Conservation (phyloP, 176 grass and related monocot genomes). For the Rhynchospora pubera region DNA sequence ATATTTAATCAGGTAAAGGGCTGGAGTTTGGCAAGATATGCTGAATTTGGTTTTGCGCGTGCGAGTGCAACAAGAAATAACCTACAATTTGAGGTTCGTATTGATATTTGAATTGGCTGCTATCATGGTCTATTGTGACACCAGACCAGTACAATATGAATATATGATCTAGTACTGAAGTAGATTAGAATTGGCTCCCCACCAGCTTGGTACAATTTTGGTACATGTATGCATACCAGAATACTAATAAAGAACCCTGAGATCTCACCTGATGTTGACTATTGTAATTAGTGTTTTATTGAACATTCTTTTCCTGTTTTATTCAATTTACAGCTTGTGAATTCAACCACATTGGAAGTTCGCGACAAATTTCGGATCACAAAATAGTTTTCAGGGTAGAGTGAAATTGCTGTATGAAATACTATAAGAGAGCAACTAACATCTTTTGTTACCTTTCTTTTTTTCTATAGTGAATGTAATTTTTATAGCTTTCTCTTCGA, state of each 20-base stretch:
- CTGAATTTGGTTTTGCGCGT: constrained; percentile 64
- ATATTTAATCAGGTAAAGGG: constrained; percentile 21
- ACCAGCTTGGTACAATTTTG: neutral
- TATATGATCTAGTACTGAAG: neutral
- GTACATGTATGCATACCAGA: neutral
- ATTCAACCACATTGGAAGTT: constrained; percentile 39
- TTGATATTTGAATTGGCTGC: neutral
- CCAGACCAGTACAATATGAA: neutral
- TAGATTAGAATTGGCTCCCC: neutral
- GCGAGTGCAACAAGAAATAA: constrained; percentile 41
- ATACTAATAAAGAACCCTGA: neutral
- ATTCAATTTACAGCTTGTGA: constrained; percentile 57
- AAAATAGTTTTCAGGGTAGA: constrained; percentile 23
- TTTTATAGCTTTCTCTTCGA: neutral
- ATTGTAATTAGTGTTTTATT: neutral
- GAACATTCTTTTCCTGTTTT: neutral
- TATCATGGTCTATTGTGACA: neutral
- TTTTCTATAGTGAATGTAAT: neutral
- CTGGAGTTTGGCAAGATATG: constrained; percentile 62
- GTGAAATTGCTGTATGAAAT: neutral
- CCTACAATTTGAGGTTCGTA: constrained; percentile 47
- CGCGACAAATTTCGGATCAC: constrained; percentile 58
- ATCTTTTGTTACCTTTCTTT: neutral
- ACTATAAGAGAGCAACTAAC: neutral
- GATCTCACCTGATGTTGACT: neutral